Evolutionary conservation across 2,329 filamentous ascomycete genomes (phyloP).

Genomic region (Blastomyces gilchristii): DNA sequence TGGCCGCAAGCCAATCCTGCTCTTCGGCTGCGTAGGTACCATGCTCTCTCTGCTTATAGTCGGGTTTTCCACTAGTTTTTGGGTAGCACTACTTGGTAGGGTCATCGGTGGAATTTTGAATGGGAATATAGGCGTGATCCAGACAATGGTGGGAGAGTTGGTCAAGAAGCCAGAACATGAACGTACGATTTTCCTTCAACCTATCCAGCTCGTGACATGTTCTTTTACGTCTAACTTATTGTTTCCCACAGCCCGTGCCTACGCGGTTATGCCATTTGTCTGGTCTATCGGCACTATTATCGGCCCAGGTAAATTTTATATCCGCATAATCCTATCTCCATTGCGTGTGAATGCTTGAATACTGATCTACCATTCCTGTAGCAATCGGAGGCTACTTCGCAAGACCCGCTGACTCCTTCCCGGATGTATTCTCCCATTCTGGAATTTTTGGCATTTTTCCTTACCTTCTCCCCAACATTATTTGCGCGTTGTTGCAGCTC

Average conservation of each 20-base stretch:
- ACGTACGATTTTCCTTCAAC: constrained; percentile 33
- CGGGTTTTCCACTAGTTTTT: constrained; percentile 68
- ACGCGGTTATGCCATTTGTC: constrained; percentile 84
- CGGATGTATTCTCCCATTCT: constrained; percentile 54
- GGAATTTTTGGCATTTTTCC: constrained; percentile 69
- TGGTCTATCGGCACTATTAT: constrained; percentile 84
- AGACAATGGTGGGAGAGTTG: constrained; percentile 91
- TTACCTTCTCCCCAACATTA: constrained; percentile 78
- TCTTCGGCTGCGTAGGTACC: constrained; percentile 64
- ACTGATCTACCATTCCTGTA: constrained; percentile 7
- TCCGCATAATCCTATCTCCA: background rate
- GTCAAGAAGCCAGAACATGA: constrained; percentile 79
- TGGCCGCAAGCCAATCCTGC: constrained; percentile 73
- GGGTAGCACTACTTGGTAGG: constrained; percentile 69
- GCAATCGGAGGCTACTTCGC: constrained; percentile 81
- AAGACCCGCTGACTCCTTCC: constrained; percentile 64
- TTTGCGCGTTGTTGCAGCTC: constrained; percentile 67
- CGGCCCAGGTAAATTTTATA: constrained; percentile 48
- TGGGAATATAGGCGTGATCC: constrained; percentile 83
- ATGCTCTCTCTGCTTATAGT: constrained; percentile 74
- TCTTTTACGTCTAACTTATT: background rate
- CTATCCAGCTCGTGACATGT: background rate
- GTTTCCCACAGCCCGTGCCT: constrained; percentile 51
- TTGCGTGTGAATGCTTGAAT: background rate
- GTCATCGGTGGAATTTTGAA: constrained; percentile 74